Evolutionary conservation across 1,284 basidiomycete genomes (phyloP), one percentile per base, ranked within the genome.

Genomic region (Melampsora americana): DNA sequence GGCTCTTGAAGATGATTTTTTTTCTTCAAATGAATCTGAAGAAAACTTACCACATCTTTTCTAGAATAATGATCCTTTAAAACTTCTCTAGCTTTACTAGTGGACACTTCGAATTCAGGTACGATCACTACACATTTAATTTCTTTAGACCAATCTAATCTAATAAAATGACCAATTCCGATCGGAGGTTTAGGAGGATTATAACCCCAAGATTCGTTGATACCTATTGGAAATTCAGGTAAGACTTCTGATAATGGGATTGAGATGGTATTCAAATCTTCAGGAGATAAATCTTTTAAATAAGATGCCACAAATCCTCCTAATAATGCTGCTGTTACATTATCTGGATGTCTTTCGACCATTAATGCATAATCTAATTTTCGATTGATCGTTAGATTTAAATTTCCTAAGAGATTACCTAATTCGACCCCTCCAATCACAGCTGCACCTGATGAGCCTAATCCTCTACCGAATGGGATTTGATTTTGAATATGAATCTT

Each of bases 241-340:
- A 99, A 85, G 23, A 99, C 95, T 83, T 99, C 96, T 66, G 92
- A 92, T 59, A 99, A 86, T 0, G 96, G 96, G 2, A 87, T n/a
- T n/a, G n/a, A n/a, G n/a, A n/a, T n/a, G n/a, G n/a, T n/a, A n/a
- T n/a, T n/a, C n/a, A n/a, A n/a, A 46, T 89, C 88, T 81, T 92
- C 92, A 46, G 81, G 82, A 50, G 82, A 83, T 50, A 99, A 87
- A 83, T 98, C 95, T 77, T 90, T 88, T 74, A 99, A 87, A 85
- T 99, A 99, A 6, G 91, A 92, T 12, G 95, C 96, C n/a, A 99
- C 93, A 83, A 99, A 99, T 0, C 96, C 96, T 53, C 96, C 96
- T 42, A 98, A 88, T 46, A 99, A 88, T 0, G 95, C 95, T 0
- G 96, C 96, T 0, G 96, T 96, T 79, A 99, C 95, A 83, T 99